Conservation (phyloP, 2,329 filamentous ascomycete species). For the Fusarium sp. region DNA sequence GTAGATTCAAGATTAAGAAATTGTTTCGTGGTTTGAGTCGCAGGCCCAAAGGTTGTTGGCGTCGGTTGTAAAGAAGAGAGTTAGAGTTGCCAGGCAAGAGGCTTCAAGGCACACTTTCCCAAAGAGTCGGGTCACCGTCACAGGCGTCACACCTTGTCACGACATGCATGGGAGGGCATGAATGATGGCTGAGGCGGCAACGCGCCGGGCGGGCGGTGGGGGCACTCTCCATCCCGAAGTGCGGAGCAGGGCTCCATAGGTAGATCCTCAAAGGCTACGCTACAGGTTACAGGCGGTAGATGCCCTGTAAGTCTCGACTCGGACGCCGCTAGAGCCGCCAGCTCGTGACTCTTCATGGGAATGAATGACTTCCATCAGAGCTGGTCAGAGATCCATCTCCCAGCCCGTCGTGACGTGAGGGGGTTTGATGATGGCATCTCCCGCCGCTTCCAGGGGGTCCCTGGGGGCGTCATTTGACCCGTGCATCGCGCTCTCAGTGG, state of each 20-base stretch:
- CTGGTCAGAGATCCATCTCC: neutral
- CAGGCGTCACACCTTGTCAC: conserved; percentile 38
- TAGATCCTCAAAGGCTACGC: neutral
- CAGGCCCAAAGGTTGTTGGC: conserved; percentile 10
- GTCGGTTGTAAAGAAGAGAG: conserved; percentile 3
- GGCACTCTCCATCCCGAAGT: neutral
- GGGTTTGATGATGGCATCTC: conserved; percentile 9
- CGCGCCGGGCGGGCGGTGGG: conserved; percentile 14
- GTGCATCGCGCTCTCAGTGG: conserved; percentile 32
- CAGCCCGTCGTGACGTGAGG: conserved; percentile 22
- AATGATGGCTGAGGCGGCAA: conserved; percentile 44
- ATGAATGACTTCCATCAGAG: conserved; percentile 24
- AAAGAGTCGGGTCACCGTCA: conserved; percentile 42
- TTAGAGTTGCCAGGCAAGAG: conserved; percentile 26
- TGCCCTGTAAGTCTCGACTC: conserved; percentile 27
- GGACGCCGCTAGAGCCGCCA: conserved; percentile 31
- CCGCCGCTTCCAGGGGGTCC: conserved; percentile 15
- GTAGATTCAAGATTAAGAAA: conserved; percentile 2
- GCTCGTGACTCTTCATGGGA: conserved; percentile 42
- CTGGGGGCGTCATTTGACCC: conserved; percentile 42
- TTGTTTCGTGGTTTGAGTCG: conserved; percentile 12
- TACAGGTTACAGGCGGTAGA: conserved; percentile 1
- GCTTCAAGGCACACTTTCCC: conserved; percentile 37
- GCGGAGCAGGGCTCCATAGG: neutral
- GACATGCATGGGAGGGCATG: conserved; percentile 24